These are phyloP conservation scores for Hevea brasiliensis DNA, from an alignment of 345 rosid species.

Conservation along the genomic window DNA sequence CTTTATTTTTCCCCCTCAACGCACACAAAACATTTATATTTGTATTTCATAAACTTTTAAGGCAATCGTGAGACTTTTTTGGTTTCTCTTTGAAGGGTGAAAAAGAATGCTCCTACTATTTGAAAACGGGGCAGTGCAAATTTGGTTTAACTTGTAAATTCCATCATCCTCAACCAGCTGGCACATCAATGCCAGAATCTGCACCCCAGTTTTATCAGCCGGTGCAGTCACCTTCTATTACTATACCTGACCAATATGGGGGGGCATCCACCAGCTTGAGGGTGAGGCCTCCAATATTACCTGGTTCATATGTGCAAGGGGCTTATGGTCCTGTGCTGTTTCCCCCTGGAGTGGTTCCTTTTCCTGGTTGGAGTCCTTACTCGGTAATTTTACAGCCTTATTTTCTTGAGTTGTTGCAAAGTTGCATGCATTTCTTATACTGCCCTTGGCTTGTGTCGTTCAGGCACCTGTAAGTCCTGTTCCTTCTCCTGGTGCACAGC, in stretches of 20 bases:
- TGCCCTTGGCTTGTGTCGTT: constrained; percentile 25
- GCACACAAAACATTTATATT: neutral
- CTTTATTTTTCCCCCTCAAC: neutral
- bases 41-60: constrained; percentile 1
- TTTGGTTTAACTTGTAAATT: constrained; percentile 33
- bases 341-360: constrained; percentile 32
- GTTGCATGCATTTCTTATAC: constrained; percentile 14
- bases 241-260: constrained; percentile 26
- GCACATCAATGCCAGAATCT: constrained; percentile 24
- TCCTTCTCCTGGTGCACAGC: constrained; percentile 31
- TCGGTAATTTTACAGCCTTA: constrained; percentile 34
- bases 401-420: constrained; percentile 12
- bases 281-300: constrained; percentile 31
- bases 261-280: constrained; percentile 24
- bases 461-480: constrained; percentile 36
- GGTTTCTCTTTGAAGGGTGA: constrained; percentile 19
- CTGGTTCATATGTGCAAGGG: constrained; percentile 27
- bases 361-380: constrained; percentile 30
- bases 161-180: constrained; percentile 32
- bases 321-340: constrained; percentile 21
- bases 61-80: neutral
- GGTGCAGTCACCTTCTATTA: constrained; percentile 34
- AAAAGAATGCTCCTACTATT: constrained; percentile 33
- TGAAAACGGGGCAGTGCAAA: constrained; percentile 35
- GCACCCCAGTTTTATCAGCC: constrained; percentile 35